phyloP scores from a whole-genome alignment of 345 rosid genomes.

The Bruguiera parviflora region DNA sequence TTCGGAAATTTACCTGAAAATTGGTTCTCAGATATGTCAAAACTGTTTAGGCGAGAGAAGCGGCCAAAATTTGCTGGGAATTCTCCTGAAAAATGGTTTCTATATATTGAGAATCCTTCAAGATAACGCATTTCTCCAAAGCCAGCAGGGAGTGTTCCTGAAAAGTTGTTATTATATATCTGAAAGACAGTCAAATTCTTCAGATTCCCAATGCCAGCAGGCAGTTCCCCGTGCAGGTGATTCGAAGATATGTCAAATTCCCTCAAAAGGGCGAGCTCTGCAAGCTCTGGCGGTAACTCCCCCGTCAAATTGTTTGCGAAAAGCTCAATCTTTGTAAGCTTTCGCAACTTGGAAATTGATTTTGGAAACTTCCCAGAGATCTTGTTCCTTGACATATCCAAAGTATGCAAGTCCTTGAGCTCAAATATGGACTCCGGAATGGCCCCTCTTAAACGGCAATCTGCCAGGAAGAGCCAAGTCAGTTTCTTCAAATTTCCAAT shows the following conservation, averaged over 20 bases:
- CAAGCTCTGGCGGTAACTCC: constrained; percentile 56
- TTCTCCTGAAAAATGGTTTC: constrained; percentile 68
- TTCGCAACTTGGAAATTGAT: constrained; percentile 49
- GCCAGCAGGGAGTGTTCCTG: constrained; percentile 67
- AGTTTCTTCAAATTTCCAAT: constrained; percentile 68
- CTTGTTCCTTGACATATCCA: constrained; percentile 57
- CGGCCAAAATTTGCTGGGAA: constrained; percentile 66
- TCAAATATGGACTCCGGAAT: constrained; percentile 64
- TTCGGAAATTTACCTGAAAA: constrained; percentile 72
- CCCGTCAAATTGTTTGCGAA: constrained; percentile 54
- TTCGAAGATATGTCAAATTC: constrained; percentile 68
- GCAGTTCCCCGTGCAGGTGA: constrained; percentile 49
- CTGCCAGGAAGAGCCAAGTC: constrained; percentile 52
- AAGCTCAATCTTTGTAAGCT: constrained; percentile 63
- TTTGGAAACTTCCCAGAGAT: constrained; percentile 55
- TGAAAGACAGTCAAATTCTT: constrained; percentile 59
- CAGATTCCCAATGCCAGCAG: constrained; percentile 48
- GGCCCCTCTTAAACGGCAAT: constrained; percentile 41
- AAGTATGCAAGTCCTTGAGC: constrained; percentile 37
- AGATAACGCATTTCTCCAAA: constrained; percentile 63
- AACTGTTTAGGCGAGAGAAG: constrained; percentile 48
- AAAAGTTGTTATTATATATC: constrained; percentile 47
- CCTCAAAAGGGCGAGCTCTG: constrained; percentile 40
- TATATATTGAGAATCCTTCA: constrained; percentile 54
- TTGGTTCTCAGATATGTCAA: constrained; percentile 82